Conservation (phyloP, 805 yeast species). For the Nakazawaea wickerhamii region DNA sequence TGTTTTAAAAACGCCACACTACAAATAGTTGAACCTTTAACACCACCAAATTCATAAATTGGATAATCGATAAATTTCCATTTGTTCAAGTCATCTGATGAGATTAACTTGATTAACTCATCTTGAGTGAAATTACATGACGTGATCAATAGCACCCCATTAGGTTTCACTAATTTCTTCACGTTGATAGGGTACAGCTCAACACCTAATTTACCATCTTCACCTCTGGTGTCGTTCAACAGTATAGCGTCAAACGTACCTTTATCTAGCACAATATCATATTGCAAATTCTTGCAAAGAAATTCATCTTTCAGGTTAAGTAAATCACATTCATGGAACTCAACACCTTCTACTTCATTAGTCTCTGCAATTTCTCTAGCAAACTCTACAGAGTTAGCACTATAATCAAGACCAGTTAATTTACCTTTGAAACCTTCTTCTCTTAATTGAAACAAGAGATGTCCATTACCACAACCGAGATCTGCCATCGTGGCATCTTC, state of each 20-base stretch:
- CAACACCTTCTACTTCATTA: slow-evolving; percentile 31
- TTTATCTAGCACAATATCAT: slow-evolving; percentile 81
- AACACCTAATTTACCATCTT: slow-evolving; percentile 39
- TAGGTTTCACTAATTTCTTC: slow-evolving; percentile 44
- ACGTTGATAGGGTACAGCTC: slow-evolving; percentile 63
- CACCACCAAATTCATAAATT: slow-evolving; percentile 83
- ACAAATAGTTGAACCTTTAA: slow-evolving; percentile 81
- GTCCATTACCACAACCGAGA: slow-evolving; percentile 97
- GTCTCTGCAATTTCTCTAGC: slow-evolving; percentile 53
- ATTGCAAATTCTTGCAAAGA: slow-evolving; percentile 30
- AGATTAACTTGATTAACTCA: slow-evolving; percentile 57
- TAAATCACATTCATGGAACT: slow-evolving; percentile 68
- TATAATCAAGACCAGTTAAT: slow-evolving; percentile 80
- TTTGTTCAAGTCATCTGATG: slow-evolving; percentile 40
- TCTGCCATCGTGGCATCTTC: slow-evolving; percentile 51
- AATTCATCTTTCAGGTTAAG: slow-evolving; percentile 36
- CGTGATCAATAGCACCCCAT: slow-evolving; percentile 70
- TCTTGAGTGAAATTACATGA: slow-evolving; percentile 90
- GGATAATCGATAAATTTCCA: slow-evolving; percentile 77
- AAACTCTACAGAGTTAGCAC: slow-evolving; percentile 72
- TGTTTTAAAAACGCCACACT: slow-evolving; percentile 67
- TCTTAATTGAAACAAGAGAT: slow-evolving; percentile 61
- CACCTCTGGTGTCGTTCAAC: slow-evolving; percentile 54
- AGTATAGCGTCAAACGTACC: slow-evolving; percentile 98
- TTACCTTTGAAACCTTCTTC: slow-evolving; percentile 59